phyloP scores from a whole-genome alignment of 176 grass and related monocot species.

The Paspalum notatum region DNA sequence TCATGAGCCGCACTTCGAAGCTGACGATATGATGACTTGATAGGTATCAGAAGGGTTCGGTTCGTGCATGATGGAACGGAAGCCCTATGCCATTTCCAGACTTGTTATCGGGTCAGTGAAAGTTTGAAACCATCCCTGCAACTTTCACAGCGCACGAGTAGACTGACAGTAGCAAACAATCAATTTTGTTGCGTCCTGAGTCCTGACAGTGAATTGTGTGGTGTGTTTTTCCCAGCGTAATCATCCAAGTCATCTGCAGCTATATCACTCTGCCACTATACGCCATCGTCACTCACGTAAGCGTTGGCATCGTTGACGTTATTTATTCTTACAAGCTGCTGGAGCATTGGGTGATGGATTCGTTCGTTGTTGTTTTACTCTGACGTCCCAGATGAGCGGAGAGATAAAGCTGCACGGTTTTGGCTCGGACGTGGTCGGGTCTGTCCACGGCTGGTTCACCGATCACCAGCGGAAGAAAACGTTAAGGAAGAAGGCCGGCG shows the following conservation, averaged over 20 bases:
- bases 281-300: conserved; percentile 77
- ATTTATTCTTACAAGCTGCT: neutral
- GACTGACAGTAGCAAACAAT: neutral
- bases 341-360: neutral
- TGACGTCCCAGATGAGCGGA: conserved; percentile 63
- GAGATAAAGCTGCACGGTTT: conserved; percentile 61
- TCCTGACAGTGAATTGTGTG: conserved; percentile 4
- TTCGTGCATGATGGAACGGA: conserved; percentile 81
- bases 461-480: neutral
- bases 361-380: neutral
- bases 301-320: neutral
- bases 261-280: conserved; percentile 85
- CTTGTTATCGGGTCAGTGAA: conserved; percentile 68
- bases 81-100: conserved; percentile 64
- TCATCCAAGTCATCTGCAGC: conserved; percentile 81
- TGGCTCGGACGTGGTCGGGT: conserved; percentile 20
- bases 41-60: conserved; percentile 75
- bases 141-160: neutral
- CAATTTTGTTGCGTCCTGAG: neutral
- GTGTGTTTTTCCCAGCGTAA: conserved; percentile 41
- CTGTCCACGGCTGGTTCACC: conserved; percentile 40
- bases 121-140: neutral
- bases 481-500: neutral
- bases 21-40: conserved; percentile 4
- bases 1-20: neutral